Percentiles rank a stretch among this genome's conserved stretches.
phyloP scores from a whole-genome alignment of 2,329 filamentous ascomycete species.

The Penicillium sp. region DNA sequence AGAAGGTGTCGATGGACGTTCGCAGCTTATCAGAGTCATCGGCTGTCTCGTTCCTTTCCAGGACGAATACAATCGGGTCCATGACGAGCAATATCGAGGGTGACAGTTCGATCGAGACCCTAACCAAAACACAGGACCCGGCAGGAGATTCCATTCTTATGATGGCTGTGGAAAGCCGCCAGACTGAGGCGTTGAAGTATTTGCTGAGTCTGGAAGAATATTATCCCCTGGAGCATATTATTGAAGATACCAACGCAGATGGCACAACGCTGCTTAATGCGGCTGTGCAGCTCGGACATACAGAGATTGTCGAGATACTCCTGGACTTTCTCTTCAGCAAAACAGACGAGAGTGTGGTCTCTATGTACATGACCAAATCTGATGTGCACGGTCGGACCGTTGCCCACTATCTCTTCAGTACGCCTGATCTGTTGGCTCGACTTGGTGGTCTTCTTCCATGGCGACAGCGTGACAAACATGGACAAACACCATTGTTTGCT shows the following conservation, averaged over 20 bases:
- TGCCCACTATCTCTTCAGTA: constrained; percentile 95
- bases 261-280: constrained; percentile 86
- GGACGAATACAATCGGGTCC: constrained; percentile 74
- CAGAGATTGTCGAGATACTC: constrained; percentile 70
- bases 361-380: constrained; percentile 69
- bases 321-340: constrained; percentile 66
- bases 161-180: constrained; percentile 77
- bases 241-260: constrained; percentile 85
- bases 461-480: constrained; percentile 90
- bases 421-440: constrained; percentile 72
- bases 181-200: constrained; percentile 72
- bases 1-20: constrained; percentile 86
- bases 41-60: constrained; percentile 76
- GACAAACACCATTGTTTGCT: constrained; percentile 95
- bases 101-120: constrained; percentile 74
- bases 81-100: constrained; percentile 72
- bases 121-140: constrained; percentile 56
- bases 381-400: constrained; percentile 84
- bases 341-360: constrained; percentile 56
- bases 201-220: constrained; percentile 73
- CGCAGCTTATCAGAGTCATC: constrained; percentile 86
- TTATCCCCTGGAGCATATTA: constrained; percentile 67
- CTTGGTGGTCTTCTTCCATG: constrained; percentile 81
- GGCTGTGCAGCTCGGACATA: constrained; percentile 80
- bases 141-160: constrained; percentile 81